These are phyloP conservation scores for Juglanconis sp. DNA, from an alignment of 2,329 filamentous ascomycete genomes.

Conservation along the genomic window DNA sequence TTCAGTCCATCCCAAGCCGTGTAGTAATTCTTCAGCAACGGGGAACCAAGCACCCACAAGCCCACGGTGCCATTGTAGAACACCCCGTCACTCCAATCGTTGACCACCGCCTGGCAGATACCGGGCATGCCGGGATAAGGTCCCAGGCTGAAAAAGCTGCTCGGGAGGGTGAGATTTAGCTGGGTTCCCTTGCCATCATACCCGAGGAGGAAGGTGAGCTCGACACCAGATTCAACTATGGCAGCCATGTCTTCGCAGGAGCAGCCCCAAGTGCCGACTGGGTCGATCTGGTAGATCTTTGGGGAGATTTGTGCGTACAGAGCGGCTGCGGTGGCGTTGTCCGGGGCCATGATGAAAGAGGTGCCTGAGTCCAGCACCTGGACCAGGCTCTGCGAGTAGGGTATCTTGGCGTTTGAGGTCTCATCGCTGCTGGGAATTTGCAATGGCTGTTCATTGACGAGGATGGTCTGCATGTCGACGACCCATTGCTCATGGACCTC, in stretches of 20 bases:
- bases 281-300: slow-evolving; percentile 28
- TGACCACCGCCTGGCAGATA: slow-evolving; percentile 30
- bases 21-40: slow-evolving; percentile 32
- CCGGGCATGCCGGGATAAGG: slow-evolving; percentile 24
- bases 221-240: slow-evolving; percentile 18
- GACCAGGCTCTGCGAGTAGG: slow-evolving; percentile 13
- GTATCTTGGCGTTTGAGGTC: not conserved
- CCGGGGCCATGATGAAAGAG: slow-evolving; percentile 27
- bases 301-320: slow-evolving; percentile 28
- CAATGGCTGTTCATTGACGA: slow-evolving; percentile 22
- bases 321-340: slow-evolving; percentile 24
- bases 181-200: slow-evolving; percentile 11
- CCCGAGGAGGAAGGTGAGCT: slow-evolving; percentile 29
- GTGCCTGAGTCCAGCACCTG: slow-evolving; percentile 29
- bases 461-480: slow-evolving; percentile 22
- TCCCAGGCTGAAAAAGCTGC: slow-evolving; percentile 28
- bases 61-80: slow-evolving; percentile 5
- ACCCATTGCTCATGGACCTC: slow-evolving; percentile 21
- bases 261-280: slow-evolving; percentile 30
- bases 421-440: slow-evolving; percentile 9
- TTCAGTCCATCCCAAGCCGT: slow-evolving; percentile 31
- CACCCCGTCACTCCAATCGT: slow-evolving; percentile 15
- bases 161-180: slow-evolving; percentile 27
- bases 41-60: slow-evolving; percentile 30
- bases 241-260: slow-evolving; percentile 25